Evolutionary conservation across 176 grass and related monocot genomes (phyloP), one percentile per base, ranked within the genome.

Genomic region (Oryza meyeriana): DNA sequence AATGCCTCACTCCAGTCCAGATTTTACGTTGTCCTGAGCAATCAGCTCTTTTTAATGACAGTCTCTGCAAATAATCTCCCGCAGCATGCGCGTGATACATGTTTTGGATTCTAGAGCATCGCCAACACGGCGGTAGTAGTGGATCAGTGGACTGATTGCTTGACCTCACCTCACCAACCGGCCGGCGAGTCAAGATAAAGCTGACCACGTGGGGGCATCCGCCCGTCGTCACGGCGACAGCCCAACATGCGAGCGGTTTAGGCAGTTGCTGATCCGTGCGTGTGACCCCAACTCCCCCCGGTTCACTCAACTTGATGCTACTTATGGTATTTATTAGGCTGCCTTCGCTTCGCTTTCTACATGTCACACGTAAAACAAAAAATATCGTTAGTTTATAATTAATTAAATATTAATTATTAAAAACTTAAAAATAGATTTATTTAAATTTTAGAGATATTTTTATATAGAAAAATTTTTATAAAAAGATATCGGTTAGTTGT

Each of bases 111-210:
- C 50, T 55, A 55, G 50, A 55, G 50, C 50, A 55, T 55, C 50
- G 7, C 50, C 55, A 47, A 59, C 18, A 25, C 55, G 42, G 31
- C 31, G 3, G 77, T 25, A 12, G 28, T 7, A 52, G 73, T 35
- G 78, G 45, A 64, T 16, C 29, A 63, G 84, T 80, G 59, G 32
- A 86, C 73, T 61, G 57, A 6, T 63, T 33, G 63, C 3, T 20
- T 36, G 57, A 57, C 79, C 32, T 83, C 66, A 40, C 79, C 42
- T 79, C 66, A 72, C 79, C 66, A 78, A 83, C 80, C 55, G 48
- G 48, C 14, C 57, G 61, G 74, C 65, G 55, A 58, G 74, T 83
- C 67, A 73, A 78, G 66, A 78, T 88, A 72, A 41, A 33, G 27
- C 45, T 30, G 52, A 64, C 76, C 71, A 71, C 75, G 74, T 45